These are phyloP conservation scores for Phytophthora sp. DNA, from an alignment of 352 stramenopile species.

Conservation along the genomic window DNA sequence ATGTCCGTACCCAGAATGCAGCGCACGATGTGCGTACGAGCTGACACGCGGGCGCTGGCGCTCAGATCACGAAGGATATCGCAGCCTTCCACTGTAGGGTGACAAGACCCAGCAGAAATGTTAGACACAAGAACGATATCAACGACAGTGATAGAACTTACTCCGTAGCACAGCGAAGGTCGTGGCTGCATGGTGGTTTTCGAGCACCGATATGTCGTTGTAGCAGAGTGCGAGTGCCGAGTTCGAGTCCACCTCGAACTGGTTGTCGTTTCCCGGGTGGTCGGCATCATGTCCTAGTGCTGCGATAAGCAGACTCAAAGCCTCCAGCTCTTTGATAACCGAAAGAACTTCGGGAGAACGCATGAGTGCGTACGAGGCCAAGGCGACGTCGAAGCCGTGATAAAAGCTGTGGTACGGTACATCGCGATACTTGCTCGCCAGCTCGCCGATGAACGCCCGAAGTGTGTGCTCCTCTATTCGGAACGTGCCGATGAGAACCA, in stretches of 20 bases:
- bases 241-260: constrained; percentile 87
- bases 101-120: not conserved
- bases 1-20: constrained; percentile 86
- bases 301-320: constrained; percentile 80
- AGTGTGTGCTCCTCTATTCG: constrained; percentile 57
- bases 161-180: constrained; percentile 70
- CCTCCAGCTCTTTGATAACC: constrained; percentile 80
- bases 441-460: constrained; percentile 56
- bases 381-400: constrained; percentile 83
- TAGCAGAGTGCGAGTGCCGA: constrained; percentile 85
- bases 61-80: constrained; percentile 69
- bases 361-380: constrained; percentile 70
- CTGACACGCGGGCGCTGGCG: constrained; percentile 41
- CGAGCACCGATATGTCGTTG: constrained; percentile 90
- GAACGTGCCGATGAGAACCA: constrained; percentile 72
- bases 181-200: constrained; percentile 87
- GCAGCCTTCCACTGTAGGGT: constrained; percentile 43
- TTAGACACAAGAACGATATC: constrained; percentile 7
- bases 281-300: constrained; percentile 88
- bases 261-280: constrained; percentile 90
- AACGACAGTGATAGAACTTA: constrained; percentile 27
- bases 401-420: constrained; percentile 90
- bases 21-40: constrained; percentile 69
- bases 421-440: constrained; percentile 66
- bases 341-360: constrained; percentile 51